Evolutionary conservation across 352 stramenopile species (phyloP).

Genomic region (Phytopythium montanum): DNA sequence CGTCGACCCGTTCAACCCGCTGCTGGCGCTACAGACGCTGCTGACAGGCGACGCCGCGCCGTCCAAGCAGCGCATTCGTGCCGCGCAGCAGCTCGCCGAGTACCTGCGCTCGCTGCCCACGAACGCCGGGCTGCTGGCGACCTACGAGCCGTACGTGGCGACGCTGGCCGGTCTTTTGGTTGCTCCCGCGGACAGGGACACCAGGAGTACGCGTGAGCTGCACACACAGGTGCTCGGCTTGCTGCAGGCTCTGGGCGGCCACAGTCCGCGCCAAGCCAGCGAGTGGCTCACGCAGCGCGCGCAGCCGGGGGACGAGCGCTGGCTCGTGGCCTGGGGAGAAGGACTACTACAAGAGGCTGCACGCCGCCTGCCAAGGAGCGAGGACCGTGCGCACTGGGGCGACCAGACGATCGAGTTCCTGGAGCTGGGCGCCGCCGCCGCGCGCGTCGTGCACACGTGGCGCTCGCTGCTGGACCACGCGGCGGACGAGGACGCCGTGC

Average conservation of each 20-base stretch:
- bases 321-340: slow-evolving; percentile 52
- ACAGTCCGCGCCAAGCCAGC: slow-evolving; percentile 35
- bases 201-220: slow-evolving; percentile 31
- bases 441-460: slow-evolving; percentile 40
- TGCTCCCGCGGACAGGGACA: slow-evolving; percentile 18
- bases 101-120: slow-evolving; percentile 25
- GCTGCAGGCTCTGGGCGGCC: slow-evolving; percentile 32
- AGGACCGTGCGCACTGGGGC: slow-evolving; percentile 17
- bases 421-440: slow-evolving; percentile 39
- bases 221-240: slow-evolving; percentile 33
- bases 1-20: slow-evolving; percentile 25
- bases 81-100: slow-evolving; percentile 39
- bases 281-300: slow-evolving; percentile 50
- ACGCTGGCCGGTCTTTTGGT: slow-evolving; percentile 33
- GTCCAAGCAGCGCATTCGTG: slow-evolving; percentile 36
- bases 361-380: slow-evolving; percentile 21
- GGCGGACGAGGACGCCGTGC: slow-evolving; percentile 31
- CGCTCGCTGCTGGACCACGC: slow-evolving; percentile 48
- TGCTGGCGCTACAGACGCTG: slow-evolving; percentile 40
- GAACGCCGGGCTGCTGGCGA: slow-evolving; percentile 24
- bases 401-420: slow-evolving; percentile 38
- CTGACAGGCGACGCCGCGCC: slow-evolving; percentile 28
- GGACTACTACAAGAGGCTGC: slow-evolving; percentile 35
- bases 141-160: slow-evolving; percentile 51
- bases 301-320: slow-evolving; percentile 33